Evolutionary conservation across 2,329 filamentous ascomycete species (phyloP).

Genomic region (Macrophomina tecta): DNA sequence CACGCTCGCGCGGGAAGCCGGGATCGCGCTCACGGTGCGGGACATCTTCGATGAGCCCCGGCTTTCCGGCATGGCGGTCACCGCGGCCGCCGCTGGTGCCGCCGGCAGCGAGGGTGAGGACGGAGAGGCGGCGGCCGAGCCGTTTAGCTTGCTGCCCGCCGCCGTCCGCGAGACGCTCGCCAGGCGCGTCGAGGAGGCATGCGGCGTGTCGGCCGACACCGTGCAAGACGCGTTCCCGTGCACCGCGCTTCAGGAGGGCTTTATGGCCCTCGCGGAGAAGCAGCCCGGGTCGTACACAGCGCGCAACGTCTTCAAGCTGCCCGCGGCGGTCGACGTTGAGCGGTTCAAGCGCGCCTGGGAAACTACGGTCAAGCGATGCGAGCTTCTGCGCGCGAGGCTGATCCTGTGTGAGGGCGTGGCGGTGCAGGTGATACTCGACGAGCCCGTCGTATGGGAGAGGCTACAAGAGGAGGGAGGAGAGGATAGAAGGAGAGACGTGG

Average conservation of each 20-base stretch:
- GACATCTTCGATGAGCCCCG: constrained; percentile 33
- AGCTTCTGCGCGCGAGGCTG: constrained; percentile 69
- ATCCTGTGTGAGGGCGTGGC: constrained; percentile 49
- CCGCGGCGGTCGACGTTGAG: constrained; percentile 33
- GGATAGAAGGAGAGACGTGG: background rate
- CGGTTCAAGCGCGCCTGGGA: constrained; percentile 46
- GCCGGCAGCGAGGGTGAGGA: constrained; percentile 32
- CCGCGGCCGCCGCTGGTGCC: constrained; percentile 28
- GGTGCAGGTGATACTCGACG: constrained; percentile 1
- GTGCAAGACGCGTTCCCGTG: constrained; percentile 62
- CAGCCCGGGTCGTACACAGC: constrained; percentile 47
- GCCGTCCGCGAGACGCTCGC: background rate
- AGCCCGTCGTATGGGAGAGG: background rate
- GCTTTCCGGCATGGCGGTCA: constrained; percentile 31
- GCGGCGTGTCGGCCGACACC: constrained; percentile 9
- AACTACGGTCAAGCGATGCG: constrained; percentile 64
- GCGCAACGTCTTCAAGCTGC: constrained; percentile 43
- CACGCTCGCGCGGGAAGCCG: background rate
- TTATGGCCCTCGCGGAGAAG: constrained; percentile 58
- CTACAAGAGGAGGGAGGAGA: background rate
- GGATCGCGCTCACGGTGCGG: constrained; percentile 30
- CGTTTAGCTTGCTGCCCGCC: background rate
- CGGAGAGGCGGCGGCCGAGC: background rate
- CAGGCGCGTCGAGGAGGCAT: background rate
- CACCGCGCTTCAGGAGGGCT: constrained; percentile 60